A percentile compares a stretch with the other conserved stretches of the same genome.
These are phyloP conservation scores for Cladosporium phlei DNA, from an alignment of 2,329 filamentous ascomycete species.

Conservation along the genomic window DNA sequence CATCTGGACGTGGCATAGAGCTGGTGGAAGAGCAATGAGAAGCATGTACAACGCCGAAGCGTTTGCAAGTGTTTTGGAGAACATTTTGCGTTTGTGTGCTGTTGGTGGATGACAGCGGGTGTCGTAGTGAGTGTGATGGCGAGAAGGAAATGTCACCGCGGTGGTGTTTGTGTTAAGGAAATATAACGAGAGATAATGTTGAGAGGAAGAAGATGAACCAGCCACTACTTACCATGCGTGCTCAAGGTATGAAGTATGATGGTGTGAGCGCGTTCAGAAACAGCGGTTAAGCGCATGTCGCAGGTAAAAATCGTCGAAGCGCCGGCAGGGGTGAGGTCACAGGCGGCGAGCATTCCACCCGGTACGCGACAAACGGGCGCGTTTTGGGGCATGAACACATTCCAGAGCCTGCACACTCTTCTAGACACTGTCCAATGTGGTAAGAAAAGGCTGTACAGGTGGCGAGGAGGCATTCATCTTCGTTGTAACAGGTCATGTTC, in stretches of 20 bases:
- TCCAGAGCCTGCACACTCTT: conserved; percentile 3
- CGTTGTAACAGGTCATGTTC: too few species aligned
- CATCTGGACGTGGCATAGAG: conserved; percentile 51
- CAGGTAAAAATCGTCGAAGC: too few species aligned
- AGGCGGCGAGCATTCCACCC: conserved; percentile 9
- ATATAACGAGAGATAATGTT: too few species aligned
- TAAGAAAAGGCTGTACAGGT: background rate
- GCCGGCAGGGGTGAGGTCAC: background rate
- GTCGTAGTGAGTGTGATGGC: background rate
- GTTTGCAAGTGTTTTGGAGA: conserved; percentile 12
- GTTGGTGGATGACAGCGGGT: background rate
- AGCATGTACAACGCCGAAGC: conserved; percentile 15
- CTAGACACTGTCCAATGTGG: background rate
- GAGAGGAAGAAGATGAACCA: background rate
- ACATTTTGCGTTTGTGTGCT: conserved; percentile 17
- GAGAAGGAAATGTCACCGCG: background rate
- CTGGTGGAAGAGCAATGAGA: conserved; percentile 18
- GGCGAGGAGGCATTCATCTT: too few species aligned
- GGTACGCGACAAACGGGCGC: conserved; percentile 1
- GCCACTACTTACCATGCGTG: conserved; percentile 6
- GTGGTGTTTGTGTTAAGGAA: background rate
- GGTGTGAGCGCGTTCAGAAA: conserved; percentile 3
- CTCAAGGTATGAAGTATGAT: conserved; percentile 2
- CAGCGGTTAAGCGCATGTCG: too few species aligned
- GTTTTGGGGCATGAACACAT: conserved; percentile 6